Evolutionary conservation across 2,329 filamentous ascomycete species (phyloP).

Genomic region (Fusarium palustre): DNA sequence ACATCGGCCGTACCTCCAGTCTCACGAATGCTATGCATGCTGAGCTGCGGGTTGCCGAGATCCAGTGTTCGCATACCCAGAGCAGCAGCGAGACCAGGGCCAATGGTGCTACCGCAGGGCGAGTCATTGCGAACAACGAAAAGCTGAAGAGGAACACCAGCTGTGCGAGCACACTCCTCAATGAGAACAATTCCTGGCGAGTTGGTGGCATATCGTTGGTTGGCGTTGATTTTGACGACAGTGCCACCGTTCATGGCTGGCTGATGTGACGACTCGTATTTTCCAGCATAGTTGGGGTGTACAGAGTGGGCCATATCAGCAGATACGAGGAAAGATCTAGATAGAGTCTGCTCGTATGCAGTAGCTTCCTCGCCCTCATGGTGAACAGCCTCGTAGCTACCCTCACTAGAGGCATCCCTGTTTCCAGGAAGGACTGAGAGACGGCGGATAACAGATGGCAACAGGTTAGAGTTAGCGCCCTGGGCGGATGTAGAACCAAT

Average conservation of each 20-base stretch:
- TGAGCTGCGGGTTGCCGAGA: slow-evolving; percentile 91
- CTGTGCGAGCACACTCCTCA: slow-evolving; percentile 82
- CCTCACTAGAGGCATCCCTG: slow-evolving; percentile 74
- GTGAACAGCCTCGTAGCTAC: slow-evolving; percentile 66
- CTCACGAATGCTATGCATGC: slow-evolving; percentile 97
- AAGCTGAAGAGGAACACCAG: slow-evolving; percentile 87
- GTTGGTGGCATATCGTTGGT: slow-evolving; percentile 96
- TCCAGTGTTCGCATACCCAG: slow-evolving; percentile 91
- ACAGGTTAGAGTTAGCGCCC: slow-evolving; percentile 90
- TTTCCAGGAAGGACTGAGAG: slow-evolving; percentile 81
- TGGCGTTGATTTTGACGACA: slow-evolving; percentile 98
- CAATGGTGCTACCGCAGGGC: slow-evolving; percentile 94
- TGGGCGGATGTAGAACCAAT: slow-evolving; percentile 94
- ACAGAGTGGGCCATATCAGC: slow-evolving; percentile 98
- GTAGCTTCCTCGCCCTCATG: slow-evolving; percentile 75
- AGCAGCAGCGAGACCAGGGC: slow-evolving; percentile 91
- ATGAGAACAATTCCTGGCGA: slow-evolving; percentile 93
- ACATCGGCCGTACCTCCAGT: slow-evolving; percentile 91
- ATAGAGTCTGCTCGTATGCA: slow-evolving; percentile 91
- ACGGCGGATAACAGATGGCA: slow-evolving; percentile 87
- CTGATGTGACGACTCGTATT: slow-evolving; percentile 91
- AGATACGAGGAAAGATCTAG: slow-evolving; percentile 91
- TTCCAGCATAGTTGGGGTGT: slow-evolving; percentile 92
- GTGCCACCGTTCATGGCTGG: slow-evolving; percentile 97
- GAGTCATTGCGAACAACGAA: slow-evolving; percentile 98